Evolutionary conservation across 2,329 filamentous ascomycete species (phyloP).

Genomic region (Pestalotiopsis fici): DNA sequence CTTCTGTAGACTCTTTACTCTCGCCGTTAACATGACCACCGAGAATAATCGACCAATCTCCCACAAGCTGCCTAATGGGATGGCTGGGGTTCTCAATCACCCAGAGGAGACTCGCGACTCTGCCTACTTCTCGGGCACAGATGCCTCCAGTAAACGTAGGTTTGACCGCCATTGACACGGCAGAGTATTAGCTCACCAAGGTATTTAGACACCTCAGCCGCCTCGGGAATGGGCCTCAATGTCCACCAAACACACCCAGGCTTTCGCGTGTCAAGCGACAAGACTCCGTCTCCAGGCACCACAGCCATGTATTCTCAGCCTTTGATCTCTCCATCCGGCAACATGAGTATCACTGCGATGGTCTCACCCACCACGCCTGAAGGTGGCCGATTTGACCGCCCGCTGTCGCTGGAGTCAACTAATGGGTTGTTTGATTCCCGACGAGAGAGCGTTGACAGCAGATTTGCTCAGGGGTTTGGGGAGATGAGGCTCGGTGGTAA

Average conservation of each 20-base stretch:
- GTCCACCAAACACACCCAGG: constrained; percentile 40
- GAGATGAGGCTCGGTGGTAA: constrained; percentile 66
- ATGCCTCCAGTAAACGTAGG: constrained; percentile 54
- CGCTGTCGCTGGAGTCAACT: constrained; percentile 43
- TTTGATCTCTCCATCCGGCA: constrained; percentile 57
- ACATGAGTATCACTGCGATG: constrained; percentile 69
- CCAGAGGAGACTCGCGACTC: constrained; percentile 52
- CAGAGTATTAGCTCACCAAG: constrained; percentile 12
- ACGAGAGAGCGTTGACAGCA: constrained; percentile 78
- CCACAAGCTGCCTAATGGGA: constrained; percentile 48
- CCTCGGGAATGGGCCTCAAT: constrained; percentile 41
- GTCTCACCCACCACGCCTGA: constrained; percentile 59
- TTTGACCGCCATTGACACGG: constrained; percentile 17
- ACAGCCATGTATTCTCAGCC: constrained; percentile 52
- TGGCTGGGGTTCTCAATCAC: constrained; percentile 52
- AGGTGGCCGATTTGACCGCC: constrained; percentile 44
- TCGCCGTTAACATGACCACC: constrained; percentile 29
- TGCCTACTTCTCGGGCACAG: constrained; percentile 51
- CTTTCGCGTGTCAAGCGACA: constrained; percentile 57
- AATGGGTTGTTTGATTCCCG: constrained; percentile 53
- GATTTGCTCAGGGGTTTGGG: constrained; percentile 71
- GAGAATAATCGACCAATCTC: constrained; percentile 37
- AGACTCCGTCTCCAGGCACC: constrained; percentile 63
- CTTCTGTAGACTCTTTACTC: neutral
- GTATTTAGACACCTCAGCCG: constrained; percentile 44